Evolutionary conservation across 345 rosid genomes (phyloP).

Genomic region (Brassica juncea): DNA sequence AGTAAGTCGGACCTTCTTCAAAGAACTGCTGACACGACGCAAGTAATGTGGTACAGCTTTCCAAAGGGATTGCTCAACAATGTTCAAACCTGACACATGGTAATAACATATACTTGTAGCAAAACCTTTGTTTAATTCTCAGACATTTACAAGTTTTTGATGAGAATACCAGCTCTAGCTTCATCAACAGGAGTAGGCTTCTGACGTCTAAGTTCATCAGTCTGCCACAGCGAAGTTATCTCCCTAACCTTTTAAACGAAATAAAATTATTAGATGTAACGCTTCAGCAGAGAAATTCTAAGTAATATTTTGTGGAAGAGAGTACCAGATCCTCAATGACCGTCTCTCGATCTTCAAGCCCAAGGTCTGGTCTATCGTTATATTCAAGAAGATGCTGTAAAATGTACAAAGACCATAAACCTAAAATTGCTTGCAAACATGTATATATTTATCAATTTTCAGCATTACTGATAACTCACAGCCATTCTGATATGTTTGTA

Average conservation of each 20-base stretch:
- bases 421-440: slow-evolving; percentile 12
- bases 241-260: slow-evolving; percentile 64
- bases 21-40: slow-evolving; percentile 88
- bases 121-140: slow-evolving; percentile 5
- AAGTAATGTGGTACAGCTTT: slow-evolving; percentile 89
- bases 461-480: slow-evolving; percentile 49
- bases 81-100: slow-evolving; percentile 67
- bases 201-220: slow-evolving; percentile 95
- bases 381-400: slow-evolving; percentile 88
- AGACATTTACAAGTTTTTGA: slow-evolving; percentile 1
- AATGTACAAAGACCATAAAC: slow-evolving; percentile 17
- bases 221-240: slow-evolving; percentile 91
- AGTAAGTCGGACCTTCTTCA: slow-evolving; percentile 63
- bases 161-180: slow-evolving; percentile 76
- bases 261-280: not conserved
- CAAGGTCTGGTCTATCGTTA: slow-evolving; percentile 88
- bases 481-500: slow-evolving; percentile 91
- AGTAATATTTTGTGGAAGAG: slow-evolving; percentile 11
- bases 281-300: slow-evolving; percentile 13
- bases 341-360: slow-evolving; percentile 89
- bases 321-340: slow-evolving; percentile 94
- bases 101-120: slow-evolving; percentile 12
- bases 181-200: slow-evolving; percentile 94
- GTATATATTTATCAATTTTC: slow-evolving; percentile 14
- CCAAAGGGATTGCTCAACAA: slow-evolving; percentile 99